These are phyloP conservation scores for Samsoniella hepiali DNA, from an alignment of 2,329 filamentous ascomycete species.

Conservation along the genomic window DNA sequence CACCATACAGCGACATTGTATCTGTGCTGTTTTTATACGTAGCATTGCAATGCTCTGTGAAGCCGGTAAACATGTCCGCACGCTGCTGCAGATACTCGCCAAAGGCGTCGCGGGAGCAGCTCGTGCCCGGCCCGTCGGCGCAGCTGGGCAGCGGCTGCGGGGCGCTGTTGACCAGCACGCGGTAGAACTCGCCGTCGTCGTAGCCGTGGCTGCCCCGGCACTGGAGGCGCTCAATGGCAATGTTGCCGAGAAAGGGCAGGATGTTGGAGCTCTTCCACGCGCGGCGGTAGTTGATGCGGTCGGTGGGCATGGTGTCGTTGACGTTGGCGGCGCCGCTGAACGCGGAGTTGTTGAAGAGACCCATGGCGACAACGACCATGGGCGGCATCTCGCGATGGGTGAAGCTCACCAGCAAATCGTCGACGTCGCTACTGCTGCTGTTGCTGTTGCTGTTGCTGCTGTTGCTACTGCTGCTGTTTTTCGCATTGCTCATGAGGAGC, in stretches of 20 bases:
- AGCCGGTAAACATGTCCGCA: conserved; percentile 38
- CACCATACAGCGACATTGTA: conserved; percentile 33
- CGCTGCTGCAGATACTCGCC: conserved; percentile 38
- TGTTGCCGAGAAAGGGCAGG: conserved; percentile 62
- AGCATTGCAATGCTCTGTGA: conserved; percentile 38
- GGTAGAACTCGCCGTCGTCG: conserved; percentile 48
- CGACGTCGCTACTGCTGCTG: conserved; percentile 26
- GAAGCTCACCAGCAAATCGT: conserved; percentile 66
- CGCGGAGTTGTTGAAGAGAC: conserved; percentile 66
- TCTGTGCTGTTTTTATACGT: conserved; percentile 33
- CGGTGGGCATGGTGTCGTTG: conserved; percentile 63
- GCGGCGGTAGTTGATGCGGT: conserved; percentile 59
- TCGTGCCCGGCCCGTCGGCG: conserved; percentile 42
- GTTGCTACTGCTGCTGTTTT: conserved; percentile 22
- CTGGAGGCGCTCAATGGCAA: conserved; percentile 63
- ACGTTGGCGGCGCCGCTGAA: conserved; percentile 47
- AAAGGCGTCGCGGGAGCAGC: conserved; percentile 40
- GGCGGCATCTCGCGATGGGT: conserved; percentile 68
- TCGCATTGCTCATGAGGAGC: conserved; percentile 39
- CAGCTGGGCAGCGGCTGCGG: conserved; percentile 42
- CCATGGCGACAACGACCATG: conserved; percentile 63
- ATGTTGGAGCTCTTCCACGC: conserved; percentile 62
- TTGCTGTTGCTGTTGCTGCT: not conserved
- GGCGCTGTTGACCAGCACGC: conserved; percentile 43
- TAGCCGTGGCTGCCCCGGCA: conserved; percentile 57